A percentile compares a stretch with the other conserved stretches of the same genome.
These are phyloP conservation scores for Pyrrhoderma lamaoense DNA, from an alignment of 1,284 basidiomycete genomes.

Conservation along the genomic window DNA sequence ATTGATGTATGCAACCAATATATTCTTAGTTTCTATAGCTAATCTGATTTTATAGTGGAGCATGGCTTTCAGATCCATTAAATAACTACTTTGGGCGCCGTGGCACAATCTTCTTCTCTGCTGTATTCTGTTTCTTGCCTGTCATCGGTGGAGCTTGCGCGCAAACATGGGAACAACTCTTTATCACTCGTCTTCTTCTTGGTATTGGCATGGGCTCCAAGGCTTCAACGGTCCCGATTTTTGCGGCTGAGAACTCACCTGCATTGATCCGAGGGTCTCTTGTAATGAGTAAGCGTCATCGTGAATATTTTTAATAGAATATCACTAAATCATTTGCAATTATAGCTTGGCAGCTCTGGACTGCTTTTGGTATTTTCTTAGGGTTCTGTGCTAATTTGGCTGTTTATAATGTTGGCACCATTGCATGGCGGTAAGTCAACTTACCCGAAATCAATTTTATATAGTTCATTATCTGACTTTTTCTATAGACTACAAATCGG, in stretches of 20 bases:
- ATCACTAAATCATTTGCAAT: not conserved
- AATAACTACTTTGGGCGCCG: slow-evolving; percentile 52
- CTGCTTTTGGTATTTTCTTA: slow-evolving; percentile 3
- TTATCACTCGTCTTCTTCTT: slow-evolving; percentile 48
- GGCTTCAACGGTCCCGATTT: slow-evolving; percentile 52
- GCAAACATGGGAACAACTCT: slow-evolving; percentile 26
- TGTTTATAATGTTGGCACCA: slow-evolving; percentile 36
- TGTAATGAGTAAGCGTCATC: slow-evolving; percentile 7
- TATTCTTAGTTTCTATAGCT: slow-evolving; percentile 59
- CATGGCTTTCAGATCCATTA: slow-evolving; percentile 42
- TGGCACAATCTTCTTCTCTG: slow-evolving; percentile 63
- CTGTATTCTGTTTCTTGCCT: slow-evolving; percentile 46
- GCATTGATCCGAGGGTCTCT: slow-evolving; percentile 48
- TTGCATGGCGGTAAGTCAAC: slow-evolving; percentile 43
- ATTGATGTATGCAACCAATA: slow-evolving; percentile 65
- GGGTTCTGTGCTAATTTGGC: slow-evolving; percentile 46
- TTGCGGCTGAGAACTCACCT: slow-evolving; percentile 55
- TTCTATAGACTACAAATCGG: slow-evolving; percentile 43
- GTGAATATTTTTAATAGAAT: not conserved
- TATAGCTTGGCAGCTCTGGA: slow-evolving; percentile 5
- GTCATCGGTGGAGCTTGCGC: slow-evolving; percentile 50
- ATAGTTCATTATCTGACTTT: no score
- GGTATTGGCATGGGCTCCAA: slow-evolving; percentile 68
- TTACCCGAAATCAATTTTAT: no score
- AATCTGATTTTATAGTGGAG: no score